Percentiles rank a stretch among this genome's conserved stretches.
phyloP scores from a whole-genome alignment of 2,329 filamentous ascomycete species.

The Stagonosporopsis chrysanthemi region DNA sequence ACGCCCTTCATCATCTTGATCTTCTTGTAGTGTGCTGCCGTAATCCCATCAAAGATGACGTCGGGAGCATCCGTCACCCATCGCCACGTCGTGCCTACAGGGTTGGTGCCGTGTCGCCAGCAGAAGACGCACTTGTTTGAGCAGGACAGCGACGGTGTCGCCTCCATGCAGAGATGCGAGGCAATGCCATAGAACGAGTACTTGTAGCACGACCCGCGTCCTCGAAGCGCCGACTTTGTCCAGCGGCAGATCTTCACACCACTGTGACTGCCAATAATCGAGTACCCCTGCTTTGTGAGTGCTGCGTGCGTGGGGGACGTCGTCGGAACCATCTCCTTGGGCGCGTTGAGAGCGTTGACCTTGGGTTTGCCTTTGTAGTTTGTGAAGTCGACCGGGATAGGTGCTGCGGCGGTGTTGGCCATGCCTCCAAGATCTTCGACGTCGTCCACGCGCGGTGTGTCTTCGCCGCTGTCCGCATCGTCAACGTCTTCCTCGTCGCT shows the following conservation, averaged over 20 bases:
- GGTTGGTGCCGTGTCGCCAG: conserved; percentile 97
- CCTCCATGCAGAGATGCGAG: conserved; percentile 98
- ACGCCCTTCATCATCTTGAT: conserved; percentile 97
- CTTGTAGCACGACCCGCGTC: conserved; percentile 96
- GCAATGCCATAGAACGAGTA: conserved; percentile 97
- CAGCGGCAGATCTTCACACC: conserved; percentile 98
- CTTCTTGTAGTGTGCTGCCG: conserved; percentile 92
- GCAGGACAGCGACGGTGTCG: conserved; percentile 92
- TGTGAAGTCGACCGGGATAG: conserved; percentile 86
- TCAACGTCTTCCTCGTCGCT: conserved; percentile 77
- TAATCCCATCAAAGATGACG: conserved; percentile 87
- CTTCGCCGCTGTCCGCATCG: conserved; percentile 55
- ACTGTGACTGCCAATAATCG: conserved; percentile 92
- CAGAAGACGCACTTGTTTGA: conserved; percentile 99
- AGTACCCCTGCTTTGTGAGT: conserved; percentile 95
- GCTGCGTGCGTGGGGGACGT: conserved; percentile 87
- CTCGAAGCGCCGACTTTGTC: conserved; percentile 95
- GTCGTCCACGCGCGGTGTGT: conserved; percentile 67
- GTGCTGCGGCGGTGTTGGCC: conserved; percentile 55
- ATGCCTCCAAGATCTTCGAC: conserved; percentile 82
- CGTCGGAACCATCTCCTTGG: conserved; percentile 93
- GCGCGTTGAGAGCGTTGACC: conserved; percentile 55
- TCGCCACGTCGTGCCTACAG: conserved; percentile 94
- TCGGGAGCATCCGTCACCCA: conserved; percentile 94
- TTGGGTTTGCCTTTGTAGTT: conserved; percentile 66